These are phyloP conservation scores for Cichorium intybus DNA, from an alignment of 140 eudicot species.

Conservation along the genomic window DNA sequence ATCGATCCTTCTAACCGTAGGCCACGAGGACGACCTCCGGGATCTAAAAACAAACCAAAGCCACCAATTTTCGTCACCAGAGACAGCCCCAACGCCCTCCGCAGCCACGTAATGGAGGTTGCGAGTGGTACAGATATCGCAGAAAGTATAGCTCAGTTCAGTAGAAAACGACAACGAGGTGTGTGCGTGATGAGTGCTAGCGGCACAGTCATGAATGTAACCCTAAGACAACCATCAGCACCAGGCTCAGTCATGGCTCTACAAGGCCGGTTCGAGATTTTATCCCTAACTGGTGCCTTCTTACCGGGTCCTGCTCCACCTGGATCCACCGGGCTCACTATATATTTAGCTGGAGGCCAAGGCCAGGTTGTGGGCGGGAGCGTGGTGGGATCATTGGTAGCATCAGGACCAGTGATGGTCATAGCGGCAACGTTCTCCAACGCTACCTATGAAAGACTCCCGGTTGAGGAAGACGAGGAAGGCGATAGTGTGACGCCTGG, in stretches of 20 bases:
- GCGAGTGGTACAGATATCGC: conserved; percentile 57
- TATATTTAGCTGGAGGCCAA: conserved; percentile 64
- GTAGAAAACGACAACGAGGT: conserved; percentile 63
- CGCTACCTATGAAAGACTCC: conserved; percentile 63
- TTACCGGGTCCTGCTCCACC: conserved; percentile 81
- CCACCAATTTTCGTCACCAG: conserved; percentile 66
- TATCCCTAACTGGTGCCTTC: conserved; percentile 58
- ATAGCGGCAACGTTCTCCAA: conserved; percentile 74
- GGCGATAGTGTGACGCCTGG: conserved; percentile 33
- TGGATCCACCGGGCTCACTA: conserved; percentile 55
- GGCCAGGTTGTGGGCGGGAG: conserved; percentile 81
- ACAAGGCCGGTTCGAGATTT: conserved; percentile 70
- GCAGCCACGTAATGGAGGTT: conserved; percentile 70
- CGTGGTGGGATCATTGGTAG: conserved; percentile 60
- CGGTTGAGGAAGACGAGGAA: conserved; percentile 58
- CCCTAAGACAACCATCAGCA: conserved; percentile 56
- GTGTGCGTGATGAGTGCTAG: conserved; percentile 71
- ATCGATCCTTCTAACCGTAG: conserved; percentile 45
- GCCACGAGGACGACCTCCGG: conserved; percentile 74
- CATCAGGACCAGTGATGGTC: conserved; percentile 65
- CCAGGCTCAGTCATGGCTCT: conserved; percentile 56
- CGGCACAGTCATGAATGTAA: conserved; percentile 62
- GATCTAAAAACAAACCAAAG: conserved; percentile 67
- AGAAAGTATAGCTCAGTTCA: conserved; percentile 53
- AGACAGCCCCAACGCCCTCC: conserved; percentile 71